phyloP scores from a whole-genome alignment of 345 rosid genomes.

The Eucalyptus cloeziana region DNA sequence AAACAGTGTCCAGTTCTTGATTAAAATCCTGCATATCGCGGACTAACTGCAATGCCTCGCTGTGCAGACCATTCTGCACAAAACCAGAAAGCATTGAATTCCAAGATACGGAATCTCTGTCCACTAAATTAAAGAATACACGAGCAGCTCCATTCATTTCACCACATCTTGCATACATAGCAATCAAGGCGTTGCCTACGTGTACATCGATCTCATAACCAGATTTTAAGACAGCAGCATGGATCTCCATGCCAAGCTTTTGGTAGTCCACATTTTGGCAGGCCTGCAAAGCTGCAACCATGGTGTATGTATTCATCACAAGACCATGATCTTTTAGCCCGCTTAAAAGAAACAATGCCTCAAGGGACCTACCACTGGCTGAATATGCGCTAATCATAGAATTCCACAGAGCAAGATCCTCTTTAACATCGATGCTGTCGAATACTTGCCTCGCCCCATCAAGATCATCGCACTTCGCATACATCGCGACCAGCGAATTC shows the following conservation, averaged over 20 bases:
- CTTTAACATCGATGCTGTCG: slow-evolving; percentile 22
- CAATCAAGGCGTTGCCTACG: slow-evolving; percentile 61
- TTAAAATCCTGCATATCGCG: slow-evolving; percentile 31
- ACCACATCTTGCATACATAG: slow-evolving; percentile 55
- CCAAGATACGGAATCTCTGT: slow-evolving; percentile 47
- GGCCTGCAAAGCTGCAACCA: slow-evolving; percentile 66
- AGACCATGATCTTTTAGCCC: slow-evolving; percentile 41
- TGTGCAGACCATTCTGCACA: slow-evolving; percentile 42
- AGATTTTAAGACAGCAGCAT: slow-evolving; percentile 53
- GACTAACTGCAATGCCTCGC: slow-evolving; percentile 43
- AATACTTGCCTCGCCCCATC: slow-evolving; percentile 50
- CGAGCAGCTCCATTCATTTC: slow-evolving; percentile 29
- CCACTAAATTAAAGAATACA: slow-evolving; percentile 20
- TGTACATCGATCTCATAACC: slow-evolving; percentile 15
- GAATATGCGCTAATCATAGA: slow-evolving; percentile 64
- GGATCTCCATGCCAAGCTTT: slow-evolving; percentile 60
- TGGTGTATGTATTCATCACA: slow-evolving; percentile 32
- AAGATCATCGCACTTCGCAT: slow-evolving; percentile 64
- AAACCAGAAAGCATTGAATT: slow-evolving; percentile 57
- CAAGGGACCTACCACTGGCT: slow-evolving; percentile 20
- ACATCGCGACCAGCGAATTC: slow-evolving; percentile 69
- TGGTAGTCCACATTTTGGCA: slow-evolving; percentile 28
- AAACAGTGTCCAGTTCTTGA: slow-evolving; percentile 42
- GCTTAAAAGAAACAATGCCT: slow-evolving; percentile 51
- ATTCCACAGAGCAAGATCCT: slow-evolving; percentile 69